Evolutionary conservation across 768 basidiomycete species (phyloP).

Genomic region (Boletus insuetus): DNA sequence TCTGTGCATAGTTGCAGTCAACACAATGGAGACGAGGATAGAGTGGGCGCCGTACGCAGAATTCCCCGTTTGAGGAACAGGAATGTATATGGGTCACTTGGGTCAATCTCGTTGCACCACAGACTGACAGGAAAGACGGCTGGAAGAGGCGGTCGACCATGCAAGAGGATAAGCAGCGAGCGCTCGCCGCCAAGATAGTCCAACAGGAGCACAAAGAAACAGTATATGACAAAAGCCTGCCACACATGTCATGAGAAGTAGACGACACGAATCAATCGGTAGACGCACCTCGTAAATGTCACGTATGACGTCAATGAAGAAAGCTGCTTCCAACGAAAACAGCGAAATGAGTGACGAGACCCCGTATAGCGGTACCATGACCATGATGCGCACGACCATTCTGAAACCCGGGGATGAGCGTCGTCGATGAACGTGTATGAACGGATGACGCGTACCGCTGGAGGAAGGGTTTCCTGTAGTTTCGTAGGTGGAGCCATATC

Average conservation of each 20-base stretch:
- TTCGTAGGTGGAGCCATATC: slow-evolving; percentile 79
- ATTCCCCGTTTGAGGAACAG: slow-evolving; percentile 94
- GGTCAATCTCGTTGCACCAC: slow-evolving; percentile 85
- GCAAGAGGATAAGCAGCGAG: slow-evolving; percentile 85
- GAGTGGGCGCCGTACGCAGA: slow-evolving; percentile 55
- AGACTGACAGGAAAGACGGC: slow-evolving; percentile 84
- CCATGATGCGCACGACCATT: slow-evolving; percentile 92
- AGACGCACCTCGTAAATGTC: slow-evolving; percentile 90
- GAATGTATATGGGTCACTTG: slow-evolving; percentile 93
- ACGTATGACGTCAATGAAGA: slow-evolving; percentile 91
- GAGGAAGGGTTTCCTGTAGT: slow-evolving; percentile 77
- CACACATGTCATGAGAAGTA: neutral
- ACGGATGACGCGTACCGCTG: slow-evolving; percentile 53
- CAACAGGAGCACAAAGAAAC: slow-evolving; percentile 81
- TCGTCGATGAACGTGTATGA: neutral
- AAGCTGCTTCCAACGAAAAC: slow-evolving; percentile 91
- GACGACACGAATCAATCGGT: neutral
- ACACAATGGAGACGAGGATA: neutral
- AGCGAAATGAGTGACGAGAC: slow-evolving; percentile 89
- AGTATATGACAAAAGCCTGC: slow-evolving; percentile 92
- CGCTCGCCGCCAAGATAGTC: slow-evolving; percentile 92
- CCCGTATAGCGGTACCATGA: slow-evolving; percentile 95
- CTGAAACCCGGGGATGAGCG: slow-evolving; percentile 36
- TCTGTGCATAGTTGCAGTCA: slow-evolving; percentile 47
- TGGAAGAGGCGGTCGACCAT: slow-evolving; percentile 85